A percentile compares a stretch with the other conserved stretches of the same genome.
These are phyloP conservation scores for Davidsoniella eucalypti DNA, from an alignment of 2,329 filamentous ascomycete species.

Conservation along the genomic window DNA sequence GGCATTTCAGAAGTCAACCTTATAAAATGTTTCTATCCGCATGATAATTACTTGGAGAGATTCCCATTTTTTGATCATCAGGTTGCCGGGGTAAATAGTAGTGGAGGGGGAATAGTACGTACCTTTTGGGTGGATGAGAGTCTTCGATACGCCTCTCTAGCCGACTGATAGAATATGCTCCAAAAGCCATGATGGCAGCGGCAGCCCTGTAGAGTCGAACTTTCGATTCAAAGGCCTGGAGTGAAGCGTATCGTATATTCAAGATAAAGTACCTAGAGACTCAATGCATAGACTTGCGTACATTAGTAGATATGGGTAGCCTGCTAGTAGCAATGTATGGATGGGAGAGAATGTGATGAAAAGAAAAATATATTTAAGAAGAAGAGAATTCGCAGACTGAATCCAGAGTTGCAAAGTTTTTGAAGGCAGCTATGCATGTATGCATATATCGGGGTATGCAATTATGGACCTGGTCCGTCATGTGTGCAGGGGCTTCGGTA, in stretches of 20 bases:
- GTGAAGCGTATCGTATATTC: no score
- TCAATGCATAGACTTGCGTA: not conserved
- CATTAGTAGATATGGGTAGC: no score
- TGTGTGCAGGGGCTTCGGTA: no score
- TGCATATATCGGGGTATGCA: not conserved
- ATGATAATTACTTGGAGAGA: constrained; percentile 91
- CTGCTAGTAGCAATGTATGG: not conserved
- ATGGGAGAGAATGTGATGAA: not conserved
- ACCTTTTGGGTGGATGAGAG: constrained; percentile 81
- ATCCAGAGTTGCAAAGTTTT: not conserved
- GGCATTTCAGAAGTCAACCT: constrained; percentile 51
- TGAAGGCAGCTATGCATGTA: constrained; percentile 3
- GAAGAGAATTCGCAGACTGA: not conserved
- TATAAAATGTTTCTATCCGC: constrained; percentile 56
- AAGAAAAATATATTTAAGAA: not conserved
- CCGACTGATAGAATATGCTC: no score
- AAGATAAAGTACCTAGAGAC: no score
- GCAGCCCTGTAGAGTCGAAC: not conserved
- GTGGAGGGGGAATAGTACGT: constrained; percentile 26
- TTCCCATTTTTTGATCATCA: constrained; percentile 98
- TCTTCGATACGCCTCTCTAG: constrained; percentile 75
- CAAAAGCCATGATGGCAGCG: constrained; percentile 23
- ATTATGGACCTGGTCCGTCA: no score
- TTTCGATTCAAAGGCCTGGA: not conserved
- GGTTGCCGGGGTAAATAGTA: constrained; percentile 8